These are phyloP conservation scores for Yamadazyma atmosphaerica DNA, from an alignment of 1,139 yeast species.

Conservation along the genomic window DNA sequence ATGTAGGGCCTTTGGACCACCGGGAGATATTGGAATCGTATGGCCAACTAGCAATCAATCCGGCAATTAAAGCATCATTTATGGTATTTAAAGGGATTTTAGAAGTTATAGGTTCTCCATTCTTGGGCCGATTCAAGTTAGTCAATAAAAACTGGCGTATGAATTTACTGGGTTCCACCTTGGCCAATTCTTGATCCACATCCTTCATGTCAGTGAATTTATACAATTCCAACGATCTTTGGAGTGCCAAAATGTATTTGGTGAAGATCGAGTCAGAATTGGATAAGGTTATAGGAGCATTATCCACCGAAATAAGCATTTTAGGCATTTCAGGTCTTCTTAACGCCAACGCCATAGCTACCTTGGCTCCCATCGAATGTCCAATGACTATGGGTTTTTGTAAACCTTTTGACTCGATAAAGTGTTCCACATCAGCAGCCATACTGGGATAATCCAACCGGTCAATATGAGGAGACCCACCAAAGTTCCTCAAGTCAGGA, in stretches of 20 bases:
- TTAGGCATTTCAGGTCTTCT: constrained; percentile 65
- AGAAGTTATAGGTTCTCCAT: constrained; percentile 35
- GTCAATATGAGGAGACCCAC: constrained; percentile 74
- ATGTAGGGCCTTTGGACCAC: constrained; percentile 65
- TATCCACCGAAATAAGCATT: constrained; percentile 78
- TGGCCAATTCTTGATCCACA: constrained; percentile 63
- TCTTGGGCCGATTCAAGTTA: constrained; percentile 54
- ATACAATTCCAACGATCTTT: constrained; percentile 48
- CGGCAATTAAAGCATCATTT: constrained; percentile 60
- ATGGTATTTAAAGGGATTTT: constrained; percentile 72
- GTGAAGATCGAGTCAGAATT: constrained; percentile 60
- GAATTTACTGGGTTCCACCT: constrained; percentile 58
- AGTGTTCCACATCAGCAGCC: constrained; percentile 81
- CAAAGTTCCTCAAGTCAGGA: constrained; percentile 86
- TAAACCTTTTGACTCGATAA: constrained; percentile 50
- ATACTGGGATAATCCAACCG: constrained; percentile 78
- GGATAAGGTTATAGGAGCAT: constrained; percentile 75
- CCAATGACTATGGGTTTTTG: constrained; percentile 73
- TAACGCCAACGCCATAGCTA: constrained; percentile 85
- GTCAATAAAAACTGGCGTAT: constrained; percentile 82
- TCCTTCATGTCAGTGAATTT: constrained; percentile 56
- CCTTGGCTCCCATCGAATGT: constrained; percentile 97
- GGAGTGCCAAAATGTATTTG: constrained; percentile 64
- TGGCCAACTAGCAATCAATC: constrained; percentile 78
- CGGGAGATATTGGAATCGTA: constrained; percentile 54